Percentiles rank a stretch among this genome's conserved stretches.
Conservation (phyloP, 805 yeast genomes). For the Kuraishia capsulata region DNA sequence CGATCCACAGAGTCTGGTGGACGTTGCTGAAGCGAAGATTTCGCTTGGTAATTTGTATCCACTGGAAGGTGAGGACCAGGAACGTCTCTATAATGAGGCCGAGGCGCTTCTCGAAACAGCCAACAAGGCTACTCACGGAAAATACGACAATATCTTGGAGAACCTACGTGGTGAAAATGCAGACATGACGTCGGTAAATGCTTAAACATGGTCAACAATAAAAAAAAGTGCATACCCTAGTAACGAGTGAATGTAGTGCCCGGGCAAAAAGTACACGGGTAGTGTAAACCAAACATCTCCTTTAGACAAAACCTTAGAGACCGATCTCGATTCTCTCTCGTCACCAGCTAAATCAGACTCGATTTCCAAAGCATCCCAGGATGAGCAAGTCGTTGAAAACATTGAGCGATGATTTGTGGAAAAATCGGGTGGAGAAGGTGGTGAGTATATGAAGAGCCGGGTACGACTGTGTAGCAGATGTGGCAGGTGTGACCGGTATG, state of each 20-base stretch:
- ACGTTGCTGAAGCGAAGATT: conserved; percentile 79
- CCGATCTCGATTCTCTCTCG: too few relatives aligned
- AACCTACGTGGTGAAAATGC: conserved; percentile 37
- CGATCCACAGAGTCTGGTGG: conserved; percentile 75
- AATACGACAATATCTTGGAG: conserved; percentile 54
- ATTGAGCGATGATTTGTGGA: conserved; percentile 88
- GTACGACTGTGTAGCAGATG: background rate
- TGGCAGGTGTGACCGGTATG: background rate
- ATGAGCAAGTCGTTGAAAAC: conserved; percentile 31
- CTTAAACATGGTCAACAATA: too few relatives aligned
- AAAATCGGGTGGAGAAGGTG: conserved; percentile 75
- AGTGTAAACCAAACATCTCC: too few relatives aligned
- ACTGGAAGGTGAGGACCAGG: conserved; percentile 59
- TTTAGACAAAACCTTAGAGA: too few relatives aligned
- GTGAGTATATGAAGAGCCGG: conserved; percentile 31
- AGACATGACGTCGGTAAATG: too few relatives aligned
- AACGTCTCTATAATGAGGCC: conserved; percentile 56
- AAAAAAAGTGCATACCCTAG: too few relatives aligned
- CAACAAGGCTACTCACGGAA: conserved; percentile 72
- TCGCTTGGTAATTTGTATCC: conserved; percentile 69
- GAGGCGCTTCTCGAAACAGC: conserved; percentile 61
- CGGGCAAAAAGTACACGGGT: too few relatives aligned
- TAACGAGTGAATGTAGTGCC: too few relatives aligned
- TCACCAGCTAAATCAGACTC: too few relatives aligned
- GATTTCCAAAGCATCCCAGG: too few relatives aligned